Evolutionary conservation across 2,329 filamentous ascomycete genomes (phyloP).

Genomic region (Tolypocladium guangdongense): DNA sequence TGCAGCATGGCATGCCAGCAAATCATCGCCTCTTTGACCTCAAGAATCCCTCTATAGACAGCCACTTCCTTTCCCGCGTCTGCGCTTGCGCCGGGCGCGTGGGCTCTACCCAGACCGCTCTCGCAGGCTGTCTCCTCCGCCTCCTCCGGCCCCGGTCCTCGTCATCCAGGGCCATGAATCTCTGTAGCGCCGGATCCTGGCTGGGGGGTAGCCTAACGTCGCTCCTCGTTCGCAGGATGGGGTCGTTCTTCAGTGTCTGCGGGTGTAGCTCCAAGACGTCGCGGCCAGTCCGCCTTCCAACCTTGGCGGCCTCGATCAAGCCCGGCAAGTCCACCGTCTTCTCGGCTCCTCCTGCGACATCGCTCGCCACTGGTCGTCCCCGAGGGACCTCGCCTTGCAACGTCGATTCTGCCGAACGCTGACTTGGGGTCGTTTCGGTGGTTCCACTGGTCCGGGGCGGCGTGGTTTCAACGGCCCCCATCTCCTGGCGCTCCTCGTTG

Average conservation of each 20-base stretch:
- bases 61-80: slow-evolving; percentile 4
- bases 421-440: not conserved
- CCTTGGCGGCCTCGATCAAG: slow-evolving; percentile 20
- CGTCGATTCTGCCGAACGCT: not conserved
- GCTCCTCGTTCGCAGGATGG: slow-evolving; percentile 19
- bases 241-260: slow-evolving; percentile 27
- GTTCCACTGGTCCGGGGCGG: not conserved
- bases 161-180: slow-evolving; percentile 10
- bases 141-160: slow-evolving; percentile 1
- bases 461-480: slow-evolving; percentile 13
- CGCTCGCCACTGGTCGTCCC: not conserved
- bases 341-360: slow-evolving; percentile 1
- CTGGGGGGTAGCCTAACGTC: slow-evolving; percentile 24
- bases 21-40: slow-evolving; percentile 14
- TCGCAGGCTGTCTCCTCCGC: slow-evolving; percentile 5
- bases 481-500: slow-evolving; percentile 11
- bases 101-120: slow-evolving; percentile 10
- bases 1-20: too few species aligned
- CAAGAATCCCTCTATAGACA: slow-evolving; percentile 12
- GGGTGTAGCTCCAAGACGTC: slow-evolving; percentile 28
- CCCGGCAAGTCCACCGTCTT: slow-evolving; percentile 17
- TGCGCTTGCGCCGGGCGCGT: slow-evolving; percentile 6
- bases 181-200: slow-evolving; percentile 24
- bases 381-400: not conserved
- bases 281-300: slow-evolving; percentile 12